A percentile compares a stretch with the other conserved stretches of the same genome.
phyloP scores from a whole-genome alignment of 2,329 filamentous ascomycete genomes.

The Aspergillus glaucus region DNA sequence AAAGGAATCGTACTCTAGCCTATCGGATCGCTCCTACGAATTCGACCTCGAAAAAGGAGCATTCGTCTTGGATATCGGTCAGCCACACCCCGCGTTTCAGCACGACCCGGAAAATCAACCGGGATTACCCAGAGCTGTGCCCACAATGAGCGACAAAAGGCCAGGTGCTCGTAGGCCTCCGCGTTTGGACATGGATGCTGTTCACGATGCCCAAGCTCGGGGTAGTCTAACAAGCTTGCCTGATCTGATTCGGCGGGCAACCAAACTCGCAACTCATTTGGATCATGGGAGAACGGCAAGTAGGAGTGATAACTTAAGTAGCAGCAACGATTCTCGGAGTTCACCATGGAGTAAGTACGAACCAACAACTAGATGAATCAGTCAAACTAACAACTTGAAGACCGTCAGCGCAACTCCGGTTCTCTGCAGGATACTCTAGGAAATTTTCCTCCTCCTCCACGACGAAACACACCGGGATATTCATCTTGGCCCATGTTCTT shows the following conservation, averaged over 20 bases:
- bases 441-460: slow-evolving; percentile 56
- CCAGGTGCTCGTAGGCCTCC: slow-evolving; percentile 52
- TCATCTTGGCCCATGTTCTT: slow-evolving; percentile 35
- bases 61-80: slow-evolving; percentile 16
- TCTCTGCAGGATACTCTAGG: slow-evolving; percentile 60
- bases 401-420: slow-evolving; percentile 40
- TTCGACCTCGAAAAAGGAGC: slow-evolving; percentile 30
- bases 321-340: slow-evolving; percentile 22
- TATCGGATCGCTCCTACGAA: slow-evolving; percentile 18
- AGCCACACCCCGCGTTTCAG: slow-evolving; percentile 2
- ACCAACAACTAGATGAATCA: neutral
- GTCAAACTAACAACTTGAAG: slow-evolving; percentile 6
- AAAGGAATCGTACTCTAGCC: slow-evolving; percentile 15
- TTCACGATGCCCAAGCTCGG: slow-evolving; percentile 72
- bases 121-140: slow-evolving; percentile 24
- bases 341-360: slow-evolving; percentile 1
- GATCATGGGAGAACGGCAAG: slow-evolving; percentile 70
- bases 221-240: slow-evolving; percentile 88
- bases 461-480: slow-evolving; percentile 41
- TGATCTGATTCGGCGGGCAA: slow-evolving; percentile 84
- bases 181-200: slow-evolving; percentile 72
- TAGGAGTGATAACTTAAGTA: slow-evolving; percentile 43
- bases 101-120: slow-evolving; percentile 14
- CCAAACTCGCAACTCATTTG: slow-evolving; percentile 76
- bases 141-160: slow-evolving; percentile 36